These are phyloP conservation scores for Xylariaceae sp. DNA, from an alignment of 2,329 filamentous ascomycete genomes.

Conservation along the genomic window DNA sequence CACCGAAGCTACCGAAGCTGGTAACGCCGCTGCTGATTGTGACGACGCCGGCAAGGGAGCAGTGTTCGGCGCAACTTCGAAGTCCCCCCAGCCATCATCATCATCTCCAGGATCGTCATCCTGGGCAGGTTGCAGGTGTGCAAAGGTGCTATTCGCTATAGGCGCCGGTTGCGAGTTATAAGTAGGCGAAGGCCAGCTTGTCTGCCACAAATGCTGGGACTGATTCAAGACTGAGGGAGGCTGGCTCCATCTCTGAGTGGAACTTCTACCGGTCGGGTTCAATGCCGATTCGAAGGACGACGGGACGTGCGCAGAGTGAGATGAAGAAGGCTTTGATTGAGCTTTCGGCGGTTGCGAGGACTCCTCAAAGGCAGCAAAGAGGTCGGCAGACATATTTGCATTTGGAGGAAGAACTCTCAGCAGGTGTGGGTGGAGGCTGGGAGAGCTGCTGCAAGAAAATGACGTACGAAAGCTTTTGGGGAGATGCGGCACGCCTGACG, in stretches of 20 bases:
- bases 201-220: slow-evolving; percentile 22
- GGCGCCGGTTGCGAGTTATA: slow-evolving; percentile 14
- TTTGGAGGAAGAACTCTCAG: neutral
- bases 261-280: neutral
- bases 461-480: neutral
- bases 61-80: slow-evolving; percentile 52
- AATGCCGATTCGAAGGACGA: slow-evolving; percentile 21
- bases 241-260: slow-evolving; percentile 31
- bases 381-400: slow-evolving; percentile 57
- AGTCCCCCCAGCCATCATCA: slow-evolving; percentile 65
- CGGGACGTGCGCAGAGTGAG: slow-evolving; percentile 11
- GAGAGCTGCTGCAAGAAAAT: neutral
- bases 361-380: slow-evolving; percentile 60
- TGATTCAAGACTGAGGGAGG: slow-evolving; percentile 9
- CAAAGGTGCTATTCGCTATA: slow-evolving; percentile 6
- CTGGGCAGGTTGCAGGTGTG: slow-evolving; percentile 16
- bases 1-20: neutral
- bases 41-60: slow-evolving; percentile 25
- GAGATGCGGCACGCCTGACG: too few relatives aligned
- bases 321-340: slow-evolving; percentile 13
- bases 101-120: slow-evolving; percentile 52
- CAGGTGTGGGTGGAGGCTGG: neutral
- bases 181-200: slow-evolving; percentile 27
- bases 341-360: slow-evolving; percentile 34
- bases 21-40: neutral